Conservation (phyloP, 139 green algal species). For the Microglena sp. region DNA sequence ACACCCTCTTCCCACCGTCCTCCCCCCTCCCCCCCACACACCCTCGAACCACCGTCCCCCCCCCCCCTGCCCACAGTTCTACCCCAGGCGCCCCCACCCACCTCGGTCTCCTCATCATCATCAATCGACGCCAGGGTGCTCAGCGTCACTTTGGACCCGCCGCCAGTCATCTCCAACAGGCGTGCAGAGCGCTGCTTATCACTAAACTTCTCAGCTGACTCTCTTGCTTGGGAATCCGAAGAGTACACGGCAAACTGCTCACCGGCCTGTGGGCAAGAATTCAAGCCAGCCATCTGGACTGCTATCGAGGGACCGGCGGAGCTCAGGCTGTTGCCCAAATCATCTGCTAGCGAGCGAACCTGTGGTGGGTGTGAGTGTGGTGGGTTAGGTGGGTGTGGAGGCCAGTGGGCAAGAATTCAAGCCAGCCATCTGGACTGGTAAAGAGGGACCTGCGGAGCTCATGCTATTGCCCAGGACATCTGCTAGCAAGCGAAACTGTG, state of each 20-base stretch:
- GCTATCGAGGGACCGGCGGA: constrained; percentile 73
- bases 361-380: no score
- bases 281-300: constrained; percentile 86
- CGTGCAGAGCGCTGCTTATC: constrained; percentile 34
- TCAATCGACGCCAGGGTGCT: constrained; percentile 68
- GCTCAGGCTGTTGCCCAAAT: constrained; percentile 32
- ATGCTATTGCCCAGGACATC: constrained; percentile 45
- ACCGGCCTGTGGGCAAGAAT: constrained; percentile 49
- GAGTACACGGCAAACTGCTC: constrained; percentile 74
- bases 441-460: constrained; percentile 62
- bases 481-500: constrained; percentile 53
- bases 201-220: constrained; percentile 25
- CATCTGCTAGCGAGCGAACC: constrained; percentile 61
- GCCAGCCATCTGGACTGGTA: constrained; percentile 85
- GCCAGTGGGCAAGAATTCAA: constrained; percentile 52
- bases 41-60: background rate
- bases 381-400: no score
- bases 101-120: constrained; percentile 56
- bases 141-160: constrained; percentile 78
- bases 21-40: background rate
- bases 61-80: no score
- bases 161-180: constrained; percentile 41
- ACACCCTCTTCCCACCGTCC: background rate
- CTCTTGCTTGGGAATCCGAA: constrained; percentile 54
- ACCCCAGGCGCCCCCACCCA: no score